Evolutionary conservation across 148 eudicot genomes (phyloP).

Genomic region (Chenopodium album): DNA sequence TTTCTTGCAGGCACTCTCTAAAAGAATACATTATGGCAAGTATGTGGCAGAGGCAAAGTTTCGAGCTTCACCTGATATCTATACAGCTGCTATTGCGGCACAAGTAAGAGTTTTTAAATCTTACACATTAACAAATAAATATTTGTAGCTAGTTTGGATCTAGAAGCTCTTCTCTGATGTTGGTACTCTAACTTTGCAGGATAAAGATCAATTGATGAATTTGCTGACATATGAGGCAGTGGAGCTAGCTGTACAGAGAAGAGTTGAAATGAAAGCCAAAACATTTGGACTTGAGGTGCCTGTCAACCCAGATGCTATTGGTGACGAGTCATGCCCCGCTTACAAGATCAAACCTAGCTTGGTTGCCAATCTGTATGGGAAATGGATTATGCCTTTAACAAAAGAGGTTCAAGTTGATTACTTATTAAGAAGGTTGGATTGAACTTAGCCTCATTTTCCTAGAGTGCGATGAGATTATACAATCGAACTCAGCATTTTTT

Average conservation of each 20-base stretch:
- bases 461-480: neutral
- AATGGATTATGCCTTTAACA: conserved; percentile 96
- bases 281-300: conserved; percentile 74
- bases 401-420: conserved; percentile 89
- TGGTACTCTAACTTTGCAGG: conserved; percentile 43
- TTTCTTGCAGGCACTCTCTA: conserved; percentile 69
- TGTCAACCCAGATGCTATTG: conserved; percentile 30
- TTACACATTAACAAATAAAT: too few relatives aligned
- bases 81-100: conserved; percentile 67
- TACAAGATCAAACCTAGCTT: conserved; percentile 76
- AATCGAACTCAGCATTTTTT: neutral
- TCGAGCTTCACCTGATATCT: conserved; percentile 71
- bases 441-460: conserved; percentile 8
- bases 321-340: conserved; percentile 38
- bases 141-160: neutral
- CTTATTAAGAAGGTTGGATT: conserved; percentile 86
- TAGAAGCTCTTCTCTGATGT: neutral
- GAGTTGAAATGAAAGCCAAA: conserved; percentile 79
- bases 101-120: conserved; percentile 39
- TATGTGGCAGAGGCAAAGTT: conserved; percentile 97
- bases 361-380: conserved; percentile 82
- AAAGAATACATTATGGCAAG: conserved; percentile 95
- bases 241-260: conserved; percentile 62
- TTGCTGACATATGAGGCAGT: conserved; percentile 72
- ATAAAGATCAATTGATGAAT: conserved; percentile 53